A percentile compares a stretch with the other conserved stretches of the same genome.
Evolutionary conservation across 768 basidiomycete species (phyloP).

Genomic region (Panus rudis): DNA sequence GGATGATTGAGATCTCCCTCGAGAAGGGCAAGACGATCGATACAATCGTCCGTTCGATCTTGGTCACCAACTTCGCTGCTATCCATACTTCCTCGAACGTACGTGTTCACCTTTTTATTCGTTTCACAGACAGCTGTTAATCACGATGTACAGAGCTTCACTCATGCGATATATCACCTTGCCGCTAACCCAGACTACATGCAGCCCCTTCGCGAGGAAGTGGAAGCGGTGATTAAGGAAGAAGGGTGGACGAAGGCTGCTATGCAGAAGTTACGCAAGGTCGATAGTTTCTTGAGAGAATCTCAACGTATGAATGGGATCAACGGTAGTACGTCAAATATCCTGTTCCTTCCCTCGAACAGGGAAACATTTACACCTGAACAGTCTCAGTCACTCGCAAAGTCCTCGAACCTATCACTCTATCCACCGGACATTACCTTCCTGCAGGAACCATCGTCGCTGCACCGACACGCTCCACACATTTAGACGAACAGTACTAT

Average conservation of each 20-base stretch:
- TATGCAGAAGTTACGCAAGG: constrained; percentile 22
- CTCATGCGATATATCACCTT: constrained; percentile 21
- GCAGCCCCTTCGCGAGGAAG: constrained; percentile 21
- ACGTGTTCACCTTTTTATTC: too few relatives aligned
- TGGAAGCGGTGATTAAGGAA: constrained; percentile 11
- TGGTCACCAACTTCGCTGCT: constrained; percentile 17
- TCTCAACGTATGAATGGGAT: constrained; percentile 17
- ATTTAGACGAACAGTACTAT: constrained; percentile 19
- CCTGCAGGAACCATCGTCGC: constrained; percentile 16
- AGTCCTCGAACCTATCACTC: constrained; percentile 9
- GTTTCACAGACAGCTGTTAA: too few relatives aligned
- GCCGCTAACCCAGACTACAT: constrained; percentile 22
- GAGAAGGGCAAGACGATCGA: background rate
- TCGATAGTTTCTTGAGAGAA: constrained; percentile 29
- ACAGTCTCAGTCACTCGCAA: constrained; percentile 6
- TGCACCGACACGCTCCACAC: constrained; percentile 9
- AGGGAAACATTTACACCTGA: background rate
- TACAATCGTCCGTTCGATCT: constrained; percentile 8
- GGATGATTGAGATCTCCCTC: constrained; percentile 13
- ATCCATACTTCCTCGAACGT: constrained; percentile 16
- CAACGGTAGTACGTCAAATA: background rate
- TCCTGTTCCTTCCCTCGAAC: background rate
- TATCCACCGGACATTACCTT: constrained; percentile 16
- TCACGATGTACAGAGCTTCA: constrained; percentile 25
- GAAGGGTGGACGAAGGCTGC: constrained; percentile 25